Percentiles rank a stretch among this genome's conserved stretches.
These are phyloP conservation scores for Corrigiola litoralis DNA, from an alignment of 179 eudicot genomes.

Conservation along the genomic window DNA sequence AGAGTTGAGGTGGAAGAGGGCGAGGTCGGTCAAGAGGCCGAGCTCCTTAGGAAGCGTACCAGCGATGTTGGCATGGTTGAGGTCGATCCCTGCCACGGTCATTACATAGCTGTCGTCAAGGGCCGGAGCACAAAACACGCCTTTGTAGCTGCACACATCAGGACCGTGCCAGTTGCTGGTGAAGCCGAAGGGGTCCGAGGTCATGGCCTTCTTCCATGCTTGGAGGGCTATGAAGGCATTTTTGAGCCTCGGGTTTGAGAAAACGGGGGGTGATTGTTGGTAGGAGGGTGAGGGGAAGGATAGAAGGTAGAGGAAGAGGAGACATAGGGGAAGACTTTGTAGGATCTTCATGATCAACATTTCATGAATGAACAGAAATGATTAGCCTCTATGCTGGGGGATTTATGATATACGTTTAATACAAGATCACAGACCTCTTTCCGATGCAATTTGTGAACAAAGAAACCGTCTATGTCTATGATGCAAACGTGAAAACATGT, in stretches of 20 bases:
- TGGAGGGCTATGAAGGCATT: slow-evolving; percentile 47
- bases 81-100: slow-evolving; percentile 57
- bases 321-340: slow-evolving; percentile 7
- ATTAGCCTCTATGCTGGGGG: no score
- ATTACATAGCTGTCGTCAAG: slow-evolving; percentile 26
- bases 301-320: slow-evolving; percentile 20
- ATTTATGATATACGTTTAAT: no score
- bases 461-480: no score
- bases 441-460: no score
- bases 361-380: background rate
- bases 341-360: background rate
- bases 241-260: slow-evolving; percentile 34
- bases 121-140: slow-evolving; percentile 48
- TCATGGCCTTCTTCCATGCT: slow-evolving; percentile 46
- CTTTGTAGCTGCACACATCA: slow-evolving; percentile 47
- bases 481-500: no score
- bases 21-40: slow-evolving; percentile 46
- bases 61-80: slow-evolving; percentile 45
- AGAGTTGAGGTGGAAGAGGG: slow-evolving; percentile 50
- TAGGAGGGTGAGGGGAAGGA: slow-evolving; percentile 18
- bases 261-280: slow-evolving; percentile 8
- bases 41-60: slow-evolving; percentile 42
- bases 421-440: no score
- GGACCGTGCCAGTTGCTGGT: slow-evolving; percentile 41
- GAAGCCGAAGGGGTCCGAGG: slow-evolving; percentile 43